Evolutionary conservation across 176 grass and related monocot genomes (phyloP).

Genomic region (Hsuehochloa calcarea): DNA sequence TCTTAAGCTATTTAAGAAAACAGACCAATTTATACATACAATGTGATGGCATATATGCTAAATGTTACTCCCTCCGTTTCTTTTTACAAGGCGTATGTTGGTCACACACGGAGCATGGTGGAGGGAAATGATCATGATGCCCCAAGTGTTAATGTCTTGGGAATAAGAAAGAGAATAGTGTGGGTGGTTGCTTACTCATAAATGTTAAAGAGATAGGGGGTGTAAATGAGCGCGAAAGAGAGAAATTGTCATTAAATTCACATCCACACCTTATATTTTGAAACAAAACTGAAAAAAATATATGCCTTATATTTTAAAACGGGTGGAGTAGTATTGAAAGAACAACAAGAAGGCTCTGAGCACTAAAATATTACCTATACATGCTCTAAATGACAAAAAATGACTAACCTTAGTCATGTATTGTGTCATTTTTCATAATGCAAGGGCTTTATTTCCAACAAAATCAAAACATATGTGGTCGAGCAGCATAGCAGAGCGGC

Average conservation of each 20-base stretch:
- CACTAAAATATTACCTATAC: background rate
- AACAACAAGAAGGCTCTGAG: background rate
- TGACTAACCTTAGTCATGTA: background rate
- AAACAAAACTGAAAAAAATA: too few relatives aligned
- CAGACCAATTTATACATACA: background rate
- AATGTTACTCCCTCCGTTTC: background rate
- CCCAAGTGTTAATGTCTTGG: too few relatives aligned
- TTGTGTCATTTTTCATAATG: background rate
- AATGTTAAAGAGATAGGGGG: too few relatives aligned
- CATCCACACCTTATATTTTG: too few relatives aligned
- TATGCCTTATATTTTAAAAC: too few relatives aligned
- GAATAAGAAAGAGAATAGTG: too few relatives aligned
- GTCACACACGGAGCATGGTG: too few relatives aligned
- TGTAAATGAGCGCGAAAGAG: too few relatives aligned
- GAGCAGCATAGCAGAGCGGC: background rate
- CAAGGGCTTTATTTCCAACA: background rate
- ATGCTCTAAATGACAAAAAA: background rate
- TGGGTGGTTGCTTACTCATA: too few relatives aligned
- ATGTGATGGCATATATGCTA: background rate
- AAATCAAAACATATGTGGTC: conserved; percentile 3
- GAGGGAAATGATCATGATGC: too few relatives aligned
- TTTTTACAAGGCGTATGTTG: too few relatives aligned
- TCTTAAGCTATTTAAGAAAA: background rate
- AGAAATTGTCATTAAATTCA: too few relatives aligned
- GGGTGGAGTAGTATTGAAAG: background rate